Percentiles rank a stretch among this genome's conserved stretches.
These are phyloP conservation scores for Isatis lusitanica DNA, from an alignment of 441 rosid genomes.

Conservation along the genomic window DNA sequence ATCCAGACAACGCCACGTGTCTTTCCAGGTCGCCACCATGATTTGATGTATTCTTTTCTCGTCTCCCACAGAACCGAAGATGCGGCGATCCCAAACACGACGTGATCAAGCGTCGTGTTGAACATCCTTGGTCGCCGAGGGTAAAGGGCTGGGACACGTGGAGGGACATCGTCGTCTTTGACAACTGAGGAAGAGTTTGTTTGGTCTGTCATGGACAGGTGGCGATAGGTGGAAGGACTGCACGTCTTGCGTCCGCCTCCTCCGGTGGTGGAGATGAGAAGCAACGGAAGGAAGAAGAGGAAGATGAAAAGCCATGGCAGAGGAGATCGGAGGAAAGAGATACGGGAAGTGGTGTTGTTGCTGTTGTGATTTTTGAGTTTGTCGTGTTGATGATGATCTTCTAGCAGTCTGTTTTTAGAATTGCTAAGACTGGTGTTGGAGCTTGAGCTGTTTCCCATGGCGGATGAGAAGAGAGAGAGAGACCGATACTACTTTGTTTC, in stretches of 20 bases:
- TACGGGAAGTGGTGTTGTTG: constrained; percentile 30
- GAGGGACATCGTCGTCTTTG: background rate
- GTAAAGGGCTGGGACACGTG: constrained; percentile 13
- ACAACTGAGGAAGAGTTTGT: constrained; percentile 37
- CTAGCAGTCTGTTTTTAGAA: constrained; percentile 14
- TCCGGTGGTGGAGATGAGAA: constrained; percentile 55
- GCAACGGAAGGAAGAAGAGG: constrained; percentile 47
- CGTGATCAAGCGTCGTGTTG: constrained; percentile 61
- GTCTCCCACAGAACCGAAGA: constrained; percentile 67
- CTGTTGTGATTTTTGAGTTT: constrained; percentile 1
- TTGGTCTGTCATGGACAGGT: constrained; percentile 24
- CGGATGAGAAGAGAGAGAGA: background rate
- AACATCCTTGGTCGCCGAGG: constrained; percentile 27
- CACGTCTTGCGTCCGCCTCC: constrained; percentile 36
- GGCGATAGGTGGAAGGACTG: constrained; percentile 20
- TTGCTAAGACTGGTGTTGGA: constrained; percentile 20
- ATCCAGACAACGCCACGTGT: constrained; percentile 80
- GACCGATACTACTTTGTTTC: background rate
- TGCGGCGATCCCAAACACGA: constrained; percentile 76
- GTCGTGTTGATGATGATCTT: constrained; percentile 23
- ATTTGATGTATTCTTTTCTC: constrained; percentile 77
- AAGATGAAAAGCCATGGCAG: constrained; percentile 53
- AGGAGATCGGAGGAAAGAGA: constrained; percentile 39
- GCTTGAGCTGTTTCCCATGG: constrained; percentile 37
- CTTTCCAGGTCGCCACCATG: constrained; percentile 75